These are phyloP conservation scores for Pseudomonodictys pantanalensis DNA, from an alignment of 495 filamentous ascomycete genomes.

Conservation along the genomic window DNA sequence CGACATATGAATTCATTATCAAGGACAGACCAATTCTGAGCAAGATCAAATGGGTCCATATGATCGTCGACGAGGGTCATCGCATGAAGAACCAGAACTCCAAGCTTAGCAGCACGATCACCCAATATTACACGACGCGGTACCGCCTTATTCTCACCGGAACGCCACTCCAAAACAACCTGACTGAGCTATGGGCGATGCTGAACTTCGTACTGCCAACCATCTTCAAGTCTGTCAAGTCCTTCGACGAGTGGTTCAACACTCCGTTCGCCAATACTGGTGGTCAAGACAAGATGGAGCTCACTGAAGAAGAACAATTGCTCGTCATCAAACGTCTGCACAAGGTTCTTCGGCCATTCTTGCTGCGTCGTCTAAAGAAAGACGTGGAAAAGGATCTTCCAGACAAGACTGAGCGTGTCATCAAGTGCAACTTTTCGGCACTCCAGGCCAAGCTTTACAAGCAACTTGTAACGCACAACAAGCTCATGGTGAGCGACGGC, in stretches of 20 bases:
- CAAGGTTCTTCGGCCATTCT: constrained; percentile 95
- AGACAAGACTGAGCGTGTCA: constrained; percentile 97
- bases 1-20: constrained; percentile 99
- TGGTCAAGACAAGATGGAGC: constrained; percentile 95
- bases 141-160: constrained; percentile 96
- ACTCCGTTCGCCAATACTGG: constrained; percentile 98
- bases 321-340: constrained; percentile 97
- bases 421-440: constrained; percentile 97
- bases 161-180: constrained; percentile 95
- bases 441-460: constrained; percentile 91
- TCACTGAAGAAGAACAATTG: constrained; percentile 98
- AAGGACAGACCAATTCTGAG: constrained; percentile 91
- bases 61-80: constrained; percentile 99
- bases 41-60: constrained; percentile 99
- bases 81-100: constrained; percentile 99
- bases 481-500: constrained; percentile 86
- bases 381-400: constrained; percentile 98
- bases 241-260: constrained; percentile 99
- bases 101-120: constrained; percentile 91
- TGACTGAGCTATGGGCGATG: constrained; percentile 93
- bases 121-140: constrained; percentile 88
- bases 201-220: constrained; percentile 97
- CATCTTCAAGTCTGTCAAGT: constrained; percentile 99
- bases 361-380: constrained; percentile 97
- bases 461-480: constrained; percentile 92